phyloP scores from a whole-genome alignment of 192 early-diverging fungal species.

The Diversispora eburnea region DNA sequence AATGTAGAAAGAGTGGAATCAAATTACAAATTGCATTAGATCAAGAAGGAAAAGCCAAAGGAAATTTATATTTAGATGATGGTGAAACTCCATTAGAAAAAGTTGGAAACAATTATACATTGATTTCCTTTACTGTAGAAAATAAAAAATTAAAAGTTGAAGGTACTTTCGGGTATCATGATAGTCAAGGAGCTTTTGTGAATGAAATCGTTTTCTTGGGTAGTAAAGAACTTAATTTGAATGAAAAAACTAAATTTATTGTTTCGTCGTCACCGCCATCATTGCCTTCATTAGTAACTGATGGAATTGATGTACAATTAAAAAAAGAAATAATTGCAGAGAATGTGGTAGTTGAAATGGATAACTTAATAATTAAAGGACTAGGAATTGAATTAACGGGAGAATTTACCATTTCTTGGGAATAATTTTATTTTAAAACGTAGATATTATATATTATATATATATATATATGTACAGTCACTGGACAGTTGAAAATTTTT shows the following conservation, averaged over 20 bases:
- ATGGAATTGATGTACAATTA: no score
- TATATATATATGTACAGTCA: neutral
- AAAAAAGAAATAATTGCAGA: no score
- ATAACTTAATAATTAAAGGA: no score
- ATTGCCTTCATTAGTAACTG: no score
- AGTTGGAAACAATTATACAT: neutral
- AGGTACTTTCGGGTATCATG: neutral
- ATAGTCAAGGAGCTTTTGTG: neutral
- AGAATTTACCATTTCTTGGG: no score
- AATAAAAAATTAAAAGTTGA: neutral
- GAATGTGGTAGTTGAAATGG: no score
- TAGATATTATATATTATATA: neutral
- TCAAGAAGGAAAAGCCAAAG: conserved; percentile 40
- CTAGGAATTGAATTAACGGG: no score
- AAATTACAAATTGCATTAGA: conserved; percentile 57
- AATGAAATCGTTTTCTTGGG: conserved; percentile 14
- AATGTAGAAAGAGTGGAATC: conserved; percentile 41
- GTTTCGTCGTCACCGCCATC: no score
- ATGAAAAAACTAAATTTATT: no score
- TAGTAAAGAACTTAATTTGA: neutral
- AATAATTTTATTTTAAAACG: no score
- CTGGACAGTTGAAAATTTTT: no score
- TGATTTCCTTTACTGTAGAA: neutral
- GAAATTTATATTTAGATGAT: conserved; percentile 60
- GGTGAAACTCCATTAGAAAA: conserved; percentile 36